A percentile compares a stretch with the other conserved stretches of the same genome.
Conservation (phyloP, 2,329 filamentous ascomycete species). For the Myriosclerotinia scirpicola region DNA sequence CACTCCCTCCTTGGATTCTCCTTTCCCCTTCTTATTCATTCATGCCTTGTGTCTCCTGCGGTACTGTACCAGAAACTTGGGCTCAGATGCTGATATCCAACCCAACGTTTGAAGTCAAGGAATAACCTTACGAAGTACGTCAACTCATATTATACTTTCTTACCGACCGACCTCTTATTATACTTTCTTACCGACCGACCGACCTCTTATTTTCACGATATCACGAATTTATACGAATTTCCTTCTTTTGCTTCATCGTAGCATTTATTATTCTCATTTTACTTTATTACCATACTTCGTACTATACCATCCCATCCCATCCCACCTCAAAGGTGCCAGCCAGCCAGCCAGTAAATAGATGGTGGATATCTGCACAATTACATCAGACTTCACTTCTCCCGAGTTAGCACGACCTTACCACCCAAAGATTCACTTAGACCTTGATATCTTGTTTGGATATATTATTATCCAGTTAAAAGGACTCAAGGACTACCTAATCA, state of each 20-base stretch:
- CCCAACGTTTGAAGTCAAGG: slow-evolving; percentile 7
- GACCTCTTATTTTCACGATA: slow-evolving; percentile 1
- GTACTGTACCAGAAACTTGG: not conserved
- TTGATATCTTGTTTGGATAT: too few relatives aligned
- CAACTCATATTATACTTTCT: slow-evolving; percentile 5
- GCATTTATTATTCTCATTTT: not conserved
- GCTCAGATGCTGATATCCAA: not conserved
- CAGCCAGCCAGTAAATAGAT: not conserved
- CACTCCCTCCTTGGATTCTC: not conserved
- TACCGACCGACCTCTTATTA: slow-evolving; percentile 11
- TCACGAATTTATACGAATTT: slow-evolving; percentile 14
- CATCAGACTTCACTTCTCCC: slow-evolving; percentile 19
- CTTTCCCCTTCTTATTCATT: not conserved
- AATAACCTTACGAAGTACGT: not conserved
- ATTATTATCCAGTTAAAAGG: too few relatives aligned
- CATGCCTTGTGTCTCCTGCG: not conserved
- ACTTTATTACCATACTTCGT: not conserved
- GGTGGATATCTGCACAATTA: slow-evolving; percentile 23
- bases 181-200: too few relatives aligned
- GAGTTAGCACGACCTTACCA: slow-evolving; percentile 10
- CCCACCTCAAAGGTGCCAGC: not conserved
- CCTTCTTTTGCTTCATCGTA: not conserved
- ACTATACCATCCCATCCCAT: not conserved
- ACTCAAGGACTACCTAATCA: too few relatives aligned
- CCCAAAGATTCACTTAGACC: too few relatives aligned